Evolutionary conservation across 176 grass and related monocot species (phyloP).

Genomic region (Raddia guianensis): DNA sequence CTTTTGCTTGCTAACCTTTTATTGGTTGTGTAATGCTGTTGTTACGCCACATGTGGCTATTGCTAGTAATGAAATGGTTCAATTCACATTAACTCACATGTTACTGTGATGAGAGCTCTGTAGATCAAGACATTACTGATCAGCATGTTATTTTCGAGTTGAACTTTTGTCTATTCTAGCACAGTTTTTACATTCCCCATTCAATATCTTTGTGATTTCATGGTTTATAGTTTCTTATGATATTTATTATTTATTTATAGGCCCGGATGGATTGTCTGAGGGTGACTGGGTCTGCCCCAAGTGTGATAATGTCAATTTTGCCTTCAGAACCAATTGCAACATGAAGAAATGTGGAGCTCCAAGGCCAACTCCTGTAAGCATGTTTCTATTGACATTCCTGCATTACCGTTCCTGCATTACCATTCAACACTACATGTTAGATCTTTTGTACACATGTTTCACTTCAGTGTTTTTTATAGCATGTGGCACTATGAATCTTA

Average conservation of each 20-base stretch:
- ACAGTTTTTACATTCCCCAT: background rate
- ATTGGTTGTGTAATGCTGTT: background rate
- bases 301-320: slow-evolving; percentile 89
- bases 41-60: background rate
- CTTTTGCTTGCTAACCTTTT: background rate
- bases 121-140: background rate
- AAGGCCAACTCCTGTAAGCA: slow-evolving; percentile 65
- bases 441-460: background rate
- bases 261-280: slow-evolving; percentile 84
- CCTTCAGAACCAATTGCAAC: slow-evolving; percentile 92
- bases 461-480: background rate
- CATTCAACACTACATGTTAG: background rate
- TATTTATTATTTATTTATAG: slow-evolving; percentile 47
- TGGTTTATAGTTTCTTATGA: slow-evolving; percentile 28
- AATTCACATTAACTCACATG: background rate
- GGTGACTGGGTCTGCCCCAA: slow-evolving; percentile 90
- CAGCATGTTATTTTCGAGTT: slow-evolving; percentile 3
- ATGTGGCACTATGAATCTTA: background rate
- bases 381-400: background rate
- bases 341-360: slow-evolving; percentile 98
- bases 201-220: background rate
- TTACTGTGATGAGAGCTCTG: background rate
- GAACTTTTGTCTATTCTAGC: background rate
- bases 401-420: background rate
- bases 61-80: background rate